Conservation (phyloP, 1,139 yeast genomes). For the Geotrichum cucujoidarum region DNA sequence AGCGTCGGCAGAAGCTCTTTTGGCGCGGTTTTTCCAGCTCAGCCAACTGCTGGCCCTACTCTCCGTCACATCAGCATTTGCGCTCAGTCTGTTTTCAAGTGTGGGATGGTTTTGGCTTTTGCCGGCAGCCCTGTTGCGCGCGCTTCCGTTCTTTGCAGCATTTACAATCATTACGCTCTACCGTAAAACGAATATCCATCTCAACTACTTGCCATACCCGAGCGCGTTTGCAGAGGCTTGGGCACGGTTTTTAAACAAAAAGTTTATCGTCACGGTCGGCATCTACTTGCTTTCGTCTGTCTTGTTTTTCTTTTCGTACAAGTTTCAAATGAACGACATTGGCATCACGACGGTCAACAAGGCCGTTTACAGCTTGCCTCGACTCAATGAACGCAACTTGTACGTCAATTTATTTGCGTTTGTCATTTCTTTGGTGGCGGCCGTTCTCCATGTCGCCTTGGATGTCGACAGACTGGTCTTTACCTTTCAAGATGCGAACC, state of each 20-base stretch:
- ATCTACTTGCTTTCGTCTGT: constrained; percentile 43
- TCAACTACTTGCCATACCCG: constrained; percentile 18
- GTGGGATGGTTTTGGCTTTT: constrained; percentile 21
- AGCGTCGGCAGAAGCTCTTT: constrained; percentile 26
- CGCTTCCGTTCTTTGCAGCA: constrained; percentile 25
- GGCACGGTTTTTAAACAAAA: constrained; percentile 44
- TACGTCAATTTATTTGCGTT: constrained; percentile 46
- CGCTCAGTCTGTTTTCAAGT: constrained; percentile 20
- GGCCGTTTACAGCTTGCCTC: constrained; percentile 46
- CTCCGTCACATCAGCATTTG: constrained; percentile 22
- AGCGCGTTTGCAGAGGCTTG: constrained; percentile 33
- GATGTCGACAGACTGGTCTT: constrained; percentile 57
- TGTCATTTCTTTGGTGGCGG: constrained; percentile 45
- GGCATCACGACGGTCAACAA: constrained; percentile 20
- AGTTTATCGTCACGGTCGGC: constrained; percentile 38
- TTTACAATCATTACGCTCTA: constrained; percentile 29
- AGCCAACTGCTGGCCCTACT: constrained; percentile 26
- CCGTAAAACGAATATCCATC: constrained; percentile 30
- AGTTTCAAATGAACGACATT: constrained; percentile 33
- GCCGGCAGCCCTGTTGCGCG: constrained; percentile 29
- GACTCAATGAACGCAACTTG: constrained; percentile 58
- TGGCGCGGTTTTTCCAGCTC: constrained; percentile 32
- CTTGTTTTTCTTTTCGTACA: constrained; percentile 37
- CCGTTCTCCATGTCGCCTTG: constrained; percentile 49
- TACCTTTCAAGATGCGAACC: constrained; percentile 17